Base-by-base conservation (phyloP, 164 flowering plant genomes). In the Sedum album region DNA sequence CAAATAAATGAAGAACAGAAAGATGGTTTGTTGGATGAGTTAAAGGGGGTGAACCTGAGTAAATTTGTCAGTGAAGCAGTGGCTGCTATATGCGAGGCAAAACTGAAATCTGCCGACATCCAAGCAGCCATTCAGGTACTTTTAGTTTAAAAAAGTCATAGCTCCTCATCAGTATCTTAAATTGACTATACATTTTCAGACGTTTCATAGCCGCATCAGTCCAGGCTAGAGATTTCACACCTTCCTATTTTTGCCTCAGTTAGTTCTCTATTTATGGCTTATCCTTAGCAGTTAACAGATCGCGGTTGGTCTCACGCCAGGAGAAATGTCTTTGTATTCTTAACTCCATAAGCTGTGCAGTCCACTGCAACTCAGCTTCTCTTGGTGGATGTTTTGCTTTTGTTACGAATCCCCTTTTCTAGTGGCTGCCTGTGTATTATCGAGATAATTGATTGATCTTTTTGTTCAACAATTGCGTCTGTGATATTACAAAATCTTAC, bases 31-130 rank as follows among this genome's bases (percentile, higher is more conserved):
- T 80, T 87, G 85, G 96, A 94, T 67, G 98, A 94, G 6, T 72
- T 94, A 78, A 83, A 85, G 66, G 69, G 78, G 77, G 95, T 94
- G 69, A 94, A 94, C 76, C 73, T 94, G 26, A 94, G 97, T 83
- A 94, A 94, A 82, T 94, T 94, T 82, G 96, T 94, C 60, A 91
- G 97, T 77, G 98, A 94, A 79, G 98, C 98, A 71, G 98, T 94
- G 74, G 75, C 97, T 46, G 88, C 97, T 67, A 94, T 94, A 28
- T 91, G 97, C 79, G 98, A 94, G 73, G 91, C 97, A 57, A 94
- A 88, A 82, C 91, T 91, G 62, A 85, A 77, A 78, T 74, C 85
- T 31, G 89, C 96, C 41, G 98, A 94, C 69, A 85, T 94, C 30
- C 90, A 87, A 76, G 95, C 98, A 65, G 97, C 96, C 63, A 97